A percentile compares a stretch with the other conserved stretches of the same genome.
These are phyloP conservation scores for Fagopyrum esculentum DNA, from an alignment of 148 eudicot genomes.

Conservation along the genomic window DNA sequence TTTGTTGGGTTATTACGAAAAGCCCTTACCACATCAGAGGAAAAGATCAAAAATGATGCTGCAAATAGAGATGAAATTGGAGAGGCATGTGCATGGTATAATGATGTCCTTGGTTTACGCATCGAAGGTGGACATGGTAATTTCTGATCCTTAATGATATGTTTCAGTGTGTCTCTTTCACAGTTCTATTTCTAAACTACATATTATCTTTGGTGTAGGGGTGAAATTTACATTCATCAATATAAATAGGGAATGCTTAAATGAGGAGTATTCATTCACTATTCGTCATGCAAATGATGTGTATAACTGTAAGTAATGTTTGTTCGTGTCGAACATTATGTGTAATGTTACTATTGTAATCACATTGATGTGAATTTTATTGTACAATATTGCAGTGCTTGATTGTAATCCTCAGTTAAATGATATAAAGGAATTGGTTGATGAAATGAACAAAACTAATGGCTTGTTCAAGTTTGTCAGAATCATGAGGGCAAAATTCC, in stretches of 20 bases:
- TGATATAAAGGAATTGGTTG: slow-evolving; percentile 36
- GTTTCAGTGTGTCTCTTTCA: slow-evolving; percentile 3
- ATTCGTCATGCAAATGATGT: slow-evolving; percentile 62
- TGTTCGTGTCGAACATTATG: background rate
- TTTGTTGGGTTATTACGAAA: slow-evolving; percentile 19
- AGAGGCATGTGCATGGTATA: slow-evolving; percentile 84
- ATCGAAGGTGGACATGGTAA: slow-evolving; percentile 89
- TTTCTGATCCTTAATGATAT: slow-evolving; percentile 8
- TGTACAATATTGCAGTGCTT: slow-evolving; percentile 47
- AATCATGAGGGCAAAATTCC: slow-evolving; percentile 77
- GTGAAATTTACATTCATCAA: slow-evolving; percentile 71
- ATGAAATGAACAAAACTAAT: slow-evolving; percentile 58
- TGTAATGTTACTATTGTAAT: background rate
- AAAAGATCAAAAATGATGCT: slow-evolving; percentile 33
- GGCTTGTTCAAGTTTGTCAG: slow-evolving; percentile 69
- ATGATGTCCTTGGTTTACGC: slow-evolving; percentile 73
- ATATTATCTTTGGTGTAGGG: slow-evolving; percentile 34
- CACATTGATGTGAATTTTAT: background rate
- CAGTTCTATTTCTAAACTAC: slow-evolving; percentile 6
- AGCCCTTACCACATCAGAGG: slow-evolving; percentile 56
- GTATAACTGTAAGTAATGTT: slow-evolving; percentile 57
- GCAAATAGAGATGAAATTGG: slow-evolving; percentile 45
- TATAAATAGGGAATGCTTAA: slow-evolving; percentile 46
- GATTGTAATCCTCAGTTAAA: slow-evolving; percentile 57
- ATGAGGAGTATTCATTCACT: slow-evolving; percentile 61